Evolutionary conservation across 495 filamentous ascomycete species (phyloP).

Genomic region (Xylaria grammica): DNA sequence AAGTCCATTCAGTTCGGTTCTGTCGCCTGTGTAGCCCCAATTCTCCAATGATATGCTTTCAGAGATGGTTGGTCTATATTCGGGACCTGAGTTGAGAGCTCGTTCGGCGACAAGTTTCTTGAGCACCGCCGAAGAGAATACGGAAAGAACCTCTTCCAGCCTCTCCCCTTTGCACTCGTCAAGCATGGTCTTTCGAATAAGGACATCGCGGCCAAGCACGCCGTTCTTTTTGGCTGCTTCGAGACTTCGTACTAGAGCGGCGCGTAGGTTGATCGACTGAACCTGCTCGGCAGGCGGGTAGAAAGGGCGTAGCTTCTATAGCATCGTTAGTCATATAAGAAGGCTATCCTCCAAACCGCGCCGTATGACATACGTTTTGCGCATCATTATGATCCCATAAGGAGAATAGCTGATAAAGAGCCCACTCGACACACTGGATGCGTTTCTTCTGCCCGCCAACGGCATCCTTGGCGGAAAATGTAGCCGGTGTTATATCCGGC

Average conservation of each 20-base stretch:
- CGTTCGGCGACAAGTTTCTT: constrained; percentile 65
- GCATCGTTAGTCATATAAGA: constrained; percentile 18
- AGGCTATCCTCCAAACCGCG: background rate
- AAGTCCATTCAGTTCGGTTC: constrained; percentile 66
- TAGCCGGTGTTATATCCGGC: constrained; percentile 69
- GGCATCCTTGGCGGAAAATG: constrained; percentile 68
- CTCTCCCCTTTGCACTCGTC: constrained; percentile 89
- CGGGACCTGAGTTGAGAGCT: constrained; percentile 39
- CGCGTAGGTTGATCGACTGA: constrained; percentile 86
- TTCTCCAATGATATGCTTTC: constrained; percentile 67
- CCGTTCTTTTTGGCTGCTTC: constrained; percentile 87
- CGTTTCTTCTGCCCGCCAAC: constrained; percentile 78
- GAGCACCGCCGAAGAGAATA: constrained; percentile 80
- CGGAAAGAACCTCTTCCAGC: constrained; percentile 76
- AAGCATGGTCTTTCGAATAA: constrained; percentile 86
- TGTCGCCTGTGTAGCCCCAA: constrained; percentile 62
- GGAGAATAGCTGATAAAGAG: constrained; percentile 77
- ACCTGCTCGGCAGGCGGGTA: constrained; percentile 86
- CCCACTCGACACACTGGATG: constrained; percentile 81
- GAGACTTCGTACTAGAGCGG: constrained; percentile 78
- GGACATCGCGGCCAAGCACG: constrained; percentile 73
- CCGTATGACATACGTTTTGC: constrained; percentile 60
- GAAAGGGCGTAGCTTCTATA: constrained; percentile 83
- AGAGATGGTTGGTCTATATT: constrained; percentile 51
- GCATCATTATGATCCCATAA: constrained; percentile 80